phyloP scores from a whole-genome alignment of 1,139 yeast species.

The Meyerozyma guilliermondii region DNA sequence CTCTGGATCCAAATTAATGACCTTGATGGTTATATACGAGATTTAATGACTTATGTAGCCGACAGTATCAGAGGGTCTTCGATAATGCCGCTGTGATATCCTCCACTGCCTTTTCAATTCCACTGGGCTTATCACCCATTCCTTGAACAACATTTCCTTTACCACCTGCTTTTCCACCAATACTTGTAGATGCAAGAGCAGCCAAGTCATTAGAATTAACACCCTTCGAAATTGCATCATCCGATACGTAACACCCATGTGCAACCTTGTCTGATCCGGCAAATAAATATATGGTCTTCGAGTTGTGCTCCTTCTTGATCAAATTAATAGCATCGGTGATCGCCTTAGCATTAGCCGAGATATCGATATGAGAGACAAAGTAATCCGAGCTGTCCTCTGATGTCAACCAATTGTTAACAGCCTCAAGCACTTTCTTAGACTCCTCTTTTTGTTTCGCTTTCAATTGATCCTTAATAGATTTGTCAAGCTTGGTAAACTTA shows the following conservation, averaged over 20 bases:
- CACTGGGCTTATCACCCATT: constrained; percentile 79
- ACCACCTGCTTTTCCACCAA: constrained; percentile 99
- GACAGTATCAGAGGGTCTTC: constrained; percentile 43
- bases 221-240: constrained; percentile 66
- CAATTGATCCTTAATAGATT: constrained; percentile 79
- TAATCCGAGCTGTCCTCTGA: constrained; percentile 32
- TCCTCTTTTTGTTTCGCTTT: constrained; percentile 88
- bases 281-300: constrained; percentile 75
- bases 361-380: constrained; percentile 63
- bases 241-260: constrained; percentile 87
- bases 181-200: constrained; percentile 56
- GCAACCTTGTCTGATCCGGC: constrained; percentile 86
- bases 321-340: constrained; percentile 86
- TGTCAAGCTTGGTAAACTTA: constrained; percentile 74
- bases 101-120: constrained; percentile 66
- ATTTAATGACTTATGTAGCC: no score
- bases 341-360: constrained; percentile 87
- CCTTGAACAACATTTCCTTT: constrained; percentile 96
- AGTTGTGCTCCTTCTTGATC: constrained; percentile 72
- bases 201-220: constrained; percentile 76
- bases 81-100: constrained; percentile 57
- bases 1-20: neutral
- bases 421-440: constrained; percentile 72
- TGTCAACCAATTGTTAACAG: constrained; percentile 67
- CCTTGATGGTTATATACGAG: neutral